These are phyloP conservation scores for Suillus hirtellus DNA, from an alignment of 768 basidiomycete species.

Conservation along the genomic window DNA sequence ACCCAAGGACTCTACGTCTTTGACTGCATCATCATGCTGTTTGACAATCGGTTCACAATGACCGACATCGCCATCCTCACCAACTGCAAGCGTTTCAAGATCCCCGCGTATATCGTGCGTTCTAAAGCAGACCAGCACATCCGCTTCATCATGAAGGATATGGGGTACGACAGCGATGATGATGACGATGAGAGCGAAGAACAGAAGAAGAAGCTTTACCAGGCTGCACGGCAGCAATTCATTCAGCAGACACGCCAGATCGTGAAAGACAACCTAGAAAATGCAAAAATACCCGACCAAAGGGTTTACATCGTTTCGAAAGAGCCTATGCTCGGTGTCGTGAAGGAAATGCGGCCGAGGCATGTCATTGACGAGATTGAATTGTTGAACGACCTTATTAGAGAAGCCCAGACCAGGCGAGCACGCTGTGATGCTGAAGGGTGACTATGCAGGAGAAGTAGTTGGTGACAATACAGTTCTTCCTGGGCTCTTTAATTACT, in stretches of 20 bases:
- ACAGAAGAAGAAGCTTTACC: conserved; percentile 19
- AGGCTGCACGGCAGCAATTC: conserved; percentile 27
- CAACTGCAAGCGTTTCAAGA: conserved; percentile 31
- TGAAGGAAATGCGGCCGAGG: conserved; percentile 26
- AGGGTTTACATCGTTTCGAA: conserved; percentile 33
- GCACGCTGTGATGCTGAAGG: neutral
- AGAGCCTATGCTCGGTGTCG: conserved; percentile 23
- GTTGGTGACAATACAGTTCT: neutral
- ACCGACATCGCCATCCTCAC: conserved; percentile 36
- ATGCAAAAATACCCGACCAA: conserved; percentile 28
- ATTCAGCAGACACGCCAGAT: conserved; percentile 28
- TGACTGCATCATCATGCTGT: conserved; percentile 35
- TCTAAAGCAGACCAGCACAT: conserved; percentile 39
- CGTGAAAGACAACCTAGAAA: conserved; percentile 24
- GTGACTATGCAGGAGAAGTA: neutral
- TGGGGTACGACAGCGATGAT: conserved; percentile 29
- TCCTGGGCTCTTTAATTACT: neutral
- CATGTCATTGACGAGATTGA: conserved; percentile 29
- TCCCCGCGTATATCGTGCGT: conserved; percentile 36
- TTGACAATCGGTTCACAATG: conserved; percentile 35
- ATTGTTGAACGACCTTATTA: conserved; percentile 24
- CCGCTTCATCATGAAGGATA: conserved; percentile 26
- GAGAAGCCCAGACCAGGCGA: conserved; percentile 16
- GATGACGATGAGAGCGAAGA: conserved; percentile 14
- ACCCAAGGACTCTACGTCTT: conserved; percentile 37